Evolutionary conservation across 2,329 filamentous ascomycete species (phyloP).

Genomic region (Clarireedia monteithiana): DNA sequence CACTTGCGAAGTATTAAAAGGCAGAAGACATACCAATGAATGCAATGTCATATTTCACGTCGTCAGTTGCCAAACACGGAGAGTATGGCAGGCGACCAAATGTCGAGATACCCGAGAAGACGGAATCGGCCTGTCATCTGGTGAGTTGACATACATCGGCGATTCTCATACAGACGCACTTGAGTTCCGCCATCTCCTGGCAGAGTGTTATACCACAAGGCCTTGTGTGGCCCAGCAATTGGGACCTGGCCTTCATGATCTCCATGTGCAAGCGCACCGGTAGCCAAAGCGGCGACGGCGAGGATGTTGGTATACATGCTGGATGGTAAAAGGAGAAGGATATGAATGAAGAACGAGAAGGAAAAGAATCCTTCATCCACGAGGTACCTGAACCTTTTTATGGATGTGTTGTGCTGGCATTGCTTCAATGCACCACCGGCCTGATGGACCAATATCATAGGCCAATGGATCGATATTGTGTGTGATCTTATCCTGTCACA

Average conservation of each 20-base stretch:
- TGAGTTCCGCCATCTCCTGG: constrained; percentile 81
- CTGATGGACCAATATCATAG: neutral
- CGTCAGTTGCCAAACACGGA: constrained; percentile 63
- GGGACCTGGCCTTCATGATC: constrained; percentile 59
- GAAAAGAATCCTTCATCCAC: neutral
- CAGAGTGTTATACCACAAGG: constrained; percentile 74
- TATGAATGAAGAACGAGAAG: neutral
- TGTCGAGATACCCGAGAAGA: constrained; percentile 82
- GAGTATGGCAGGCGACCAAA: constrained; percentile 74
- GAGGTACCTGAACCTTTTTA: neutral
- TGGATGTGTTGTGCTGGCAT: neutral
- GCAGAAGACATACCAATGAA: constrained; percentile 56
- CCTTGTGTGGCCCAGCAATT: constrained; percentile 56
- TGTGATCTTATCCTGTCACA: constrained; percentile 1
- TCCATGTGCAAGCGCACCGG: constrained; percentile 83
- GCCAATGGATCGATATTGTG: neutral
- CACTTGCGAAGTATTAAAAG: constrained; percentile 5
- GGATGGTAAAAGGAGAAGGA: neutral
- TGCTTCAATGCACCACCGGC: neutral
- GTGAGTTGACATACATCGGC: neutral
- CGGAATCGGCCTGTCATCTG: constrained; percentile 62
- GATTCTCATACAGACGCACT: constrained; percentile 36
- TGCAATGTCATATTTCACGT: constrained; percentile 74
- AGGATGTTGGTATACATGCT: constrained; percentile 25
- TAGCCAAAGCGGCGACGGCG: constrained; percentile 18